Base-by-base conservation (phyloP, 176 grass and related monocot species). In the Oryza officinalis region DNA sequence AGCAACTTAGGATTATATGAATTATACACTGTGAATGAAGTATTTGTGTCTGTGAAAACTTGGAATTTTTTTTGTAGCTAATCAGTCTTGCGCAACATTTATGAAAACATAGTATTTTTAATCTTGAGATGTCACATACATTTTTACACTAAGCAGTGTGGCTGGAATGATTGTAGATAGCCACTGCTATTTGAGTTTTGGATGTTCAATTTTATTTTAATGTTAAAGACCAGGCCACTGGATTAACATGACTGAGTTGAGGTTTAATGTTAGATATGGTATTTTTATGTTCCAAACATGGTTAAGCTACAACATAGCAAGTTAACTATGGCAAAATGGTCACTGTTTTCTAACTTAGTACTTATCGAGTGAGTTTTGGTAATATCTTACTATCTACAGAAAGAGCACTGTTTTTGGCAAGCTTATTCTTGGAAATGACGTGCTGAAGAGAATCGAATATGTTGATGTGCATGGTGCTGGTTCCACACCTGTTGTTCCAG, bases 331-430 rank as follows among this genome's bases (percentile, higher is more conserved):
- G 35, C 46, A 75, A 15, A 23, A 66, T 71, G 2, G 38, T 0
- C 10, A 17, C 47, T 14, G 41, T 65, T 80, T 64, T 71, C 6
- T 67, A 71, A 54, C 22, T 63, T 41, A 4, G 52, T 79, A 84
- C 75, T 72, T 15, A 72, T 61, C 1, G n/a, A 61, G 22, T 25
- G 57, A 27, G 32, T 23, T 86, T 61, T 73, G 45, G 27, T 86
- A 43, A 40, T 78, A 25, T 74, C 76, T 77, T 81, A 70, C 35
- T 60, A 66, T 76, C 12, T 84, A 64, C 89, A 99, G 97, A 83
- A 96, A 96, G 38, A 90, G 87, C 87, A 94, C 89, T 71, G 91
- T 99, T 87, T 99, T 99, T 92, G 97, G 97, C 72, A 99, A 92
- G 88, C 89, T 99, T 72, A 87, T 94, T 87, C 74, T 87, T 66